phyloP scores from a whole-genome alignment of 352 stramenopile species.

The Globisporangium cederbergense region DNA sequence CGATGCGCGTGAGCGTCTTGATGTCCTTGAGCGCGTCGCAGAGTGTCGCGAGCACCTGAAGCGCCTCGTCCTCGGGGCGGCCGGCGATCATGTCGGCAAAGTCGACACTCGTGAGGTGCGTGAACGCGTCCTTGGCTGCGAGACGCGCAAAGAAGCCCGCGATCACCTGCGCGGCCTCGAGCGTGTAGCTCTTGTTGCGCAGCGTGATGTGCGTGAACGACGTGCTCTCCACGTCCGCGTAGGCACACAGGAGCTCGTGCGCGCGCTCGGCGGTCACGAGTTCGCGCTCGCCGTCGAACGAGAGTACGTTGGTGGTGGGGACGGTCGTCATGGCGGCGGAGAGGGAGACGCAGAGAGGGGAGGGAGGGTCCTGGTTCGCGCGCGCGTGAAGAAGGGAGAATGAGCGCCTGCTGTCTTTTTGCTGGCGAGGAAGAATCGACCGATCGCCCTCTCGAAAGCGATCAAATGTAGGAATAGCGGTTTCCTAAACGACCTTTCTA shows the following conservation, averaged over 20 bases:
- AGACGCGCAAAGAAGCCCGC: slow-evolving; percentile 65
- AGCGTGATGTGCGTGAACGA: slow-evolving; percentile 80
- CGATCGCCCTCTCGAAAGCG: background rate
- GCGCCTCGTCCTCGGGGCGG: slow-evolving; percentile 74
- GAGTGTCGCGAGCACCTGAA: slow-evolving; percentile 78
- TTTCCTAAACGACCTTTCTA: background rate
- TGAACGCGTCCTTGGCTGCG: slow-evolving; percentile 44
- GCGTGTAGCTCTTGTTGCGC: slow-evolving; percentile 88
- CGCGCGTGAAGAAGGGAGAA: slow-evolving; percentile 14
- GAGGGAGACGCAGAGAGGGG: background rate
- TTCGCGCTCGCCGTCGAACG: slow-evolving; percentile 76
- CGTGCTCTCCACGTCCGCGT: slow-evolving; percentile 30
- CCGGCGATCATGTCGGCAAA: slow-evolving; percentile 88
- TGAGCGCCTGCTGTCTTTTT: background rate
- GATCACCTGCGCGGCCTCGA: slow-evolving; percentile 73
- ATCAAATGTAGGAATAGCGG: background rate
- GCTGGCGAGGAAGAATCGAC: background rate
- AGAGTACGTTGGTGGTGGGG: slow-evolving; percentile 16
- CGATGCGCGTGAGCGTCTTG: slow-evolving; percentile 78
- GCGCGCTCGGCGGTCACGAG: slow-evolving; percentile 71
- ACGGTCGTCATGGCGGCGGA: background rate
- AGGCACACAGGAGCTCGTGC: slow-evolving; percentile 58
- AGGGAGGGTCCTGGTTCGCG: slow-evolving; percentile 8
- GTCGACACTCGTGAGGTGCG: slow-evolving; percentile 67
- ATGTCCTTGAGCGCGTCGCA: slow-evolving; percentile 65